phyloP scores from a whole-genome alignment of 768 basidiomycete species.

The Phaeolepiota aurea region DNA sequence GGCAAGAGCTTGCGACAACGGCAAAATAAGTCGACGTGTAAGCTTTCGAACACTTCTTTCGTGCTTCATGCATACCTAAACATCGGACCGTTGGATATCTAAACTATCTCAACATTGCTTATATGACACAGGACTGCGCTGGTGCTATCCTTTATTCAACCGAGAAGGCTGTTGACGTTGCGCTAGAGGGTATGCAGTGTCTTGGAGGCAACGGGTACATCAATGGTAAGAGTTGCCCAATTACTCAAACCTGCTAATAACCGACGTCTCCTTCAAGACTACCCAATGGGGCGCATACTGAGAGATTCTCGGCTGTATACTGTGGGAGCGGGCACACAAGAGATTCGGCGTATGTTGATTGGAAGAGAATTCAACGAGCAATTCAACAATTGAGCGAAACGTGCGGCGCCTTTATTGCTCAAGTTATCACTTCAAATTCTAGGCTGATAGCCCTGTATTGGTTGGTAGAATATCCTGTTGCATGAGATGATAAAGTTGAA shows the following conservation, averaged over 20 bases:
- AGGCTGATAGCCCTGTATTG: too few species aligned
- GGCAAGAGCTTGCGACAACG: constrained; percentile 78
- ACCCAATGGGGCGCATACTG: constrained; percentile 80
- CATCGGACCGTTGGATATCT: background rate
- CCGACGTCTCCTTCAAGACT: constrained; percentile 43
- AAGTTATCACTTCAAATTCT: too few species aligned
- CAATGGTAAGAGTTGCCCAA: constrained; percentile 48
- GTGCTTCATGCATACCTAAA: background rate
- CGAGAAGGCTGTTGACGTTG: constrained; percentile 86
- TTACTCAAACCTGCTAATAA: background rate
- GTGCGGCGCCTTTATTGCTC: too few species aligned
- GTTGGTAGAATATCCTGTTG: too few species aligned
- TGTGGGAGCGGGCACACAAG: constrained; percentile 96
- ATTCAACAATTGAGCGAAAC: constrained; percentile 23
- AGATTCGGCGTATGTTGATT: constrained; percentile 90
- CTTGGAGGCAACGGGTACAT: constrained; percentile 95
- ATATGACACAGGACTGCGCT: constrained; percentile 72
- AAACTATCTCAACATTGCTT: background rate
- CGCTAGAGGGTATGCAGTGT: constrained; percentile 88
- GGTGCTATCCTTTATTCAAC: constrained; percentile 92
- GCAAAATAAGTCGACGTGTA: constrained; percentile 70
- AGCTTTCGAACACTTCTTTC: constrained; percentile 14
- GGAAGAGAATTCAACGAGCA: constrained; percentile 88
- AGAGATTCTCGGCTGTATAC: constrained; percentile 86
- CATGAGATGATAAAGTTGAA: too few species aligned